Percentiles rank a stretch among this genome's conserved stretches.
Evolutionary conservation across 768 basidiomycete genomes (phyloP).

Genomic region (Hericium erinaceus): DNA sequence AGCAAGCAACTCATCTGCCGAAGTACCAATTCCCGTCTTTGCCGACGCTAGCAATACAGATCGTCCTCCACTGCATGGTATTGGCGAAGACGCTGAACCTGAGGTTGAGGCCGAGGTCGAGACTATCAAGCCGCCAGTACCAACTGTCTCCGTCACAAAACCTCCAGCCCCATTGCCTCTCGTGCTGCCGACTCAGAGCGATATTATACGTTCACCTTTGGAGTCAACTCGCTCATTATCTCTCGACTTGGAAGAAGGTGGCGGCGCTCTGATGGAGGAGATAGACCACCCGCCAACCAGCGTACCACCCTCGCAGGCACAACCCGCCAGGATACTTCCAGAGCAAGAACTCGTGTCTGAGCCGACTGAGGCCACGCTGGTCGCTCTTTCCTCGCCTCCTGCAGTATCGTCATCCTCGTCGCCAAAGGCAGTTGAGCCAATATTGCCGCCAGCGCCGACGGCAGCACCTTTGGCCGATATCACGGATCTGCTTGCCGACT

Average conservation of each 20-base stretch:
- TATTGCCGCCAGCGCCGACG: not conserved
- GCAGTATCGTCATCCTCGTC: constrained; percentile 4
- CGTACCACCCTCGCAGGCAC: not conserved
- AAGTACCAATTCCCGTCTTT: constrained; percentile 58
- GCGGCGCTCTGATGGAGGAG: constrained; percentile 13
- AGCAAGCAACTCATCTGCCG: constrained; percentile 23
- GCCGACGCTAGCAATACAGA: constrained; percentile 19
- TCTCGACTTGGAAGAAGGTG: constrained; percentile 13
- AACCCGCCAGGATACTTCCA: not conserved
- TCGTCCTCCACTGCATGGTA: constrained; percentile 8
- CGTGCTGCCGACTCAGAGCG: constrained; percentile 53
- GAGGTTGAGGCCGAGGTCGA: constrained; percentile 1
- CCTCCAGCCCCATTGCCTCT: constrained; percentile 65
- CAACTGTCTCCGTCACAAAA: constrained; percentile 57
- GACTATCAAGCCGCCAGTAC: constrained; percentile 24
- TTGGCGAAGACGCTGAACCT: constrained; percentile 3
- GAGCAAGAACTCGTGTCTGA: not conserved
- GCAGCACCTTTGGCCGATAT: constrained; percentile 20
- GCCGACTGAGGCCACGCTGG: not conserved
- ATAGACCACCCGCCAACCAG: not conserved
- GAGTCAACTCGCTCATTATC: constrained; percentile 29
- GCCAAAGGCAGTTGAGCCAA: not conserved
- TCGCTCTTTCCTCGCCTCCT: constrained; percentile 11
- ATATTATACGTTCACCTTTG: constrained; percentile 39
- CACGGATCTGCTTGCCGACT: constrained; percentile 42